Conservation (phyloP, 2,329 filamentous ascomycete species). For the Orbilia oligospora region DNA sequence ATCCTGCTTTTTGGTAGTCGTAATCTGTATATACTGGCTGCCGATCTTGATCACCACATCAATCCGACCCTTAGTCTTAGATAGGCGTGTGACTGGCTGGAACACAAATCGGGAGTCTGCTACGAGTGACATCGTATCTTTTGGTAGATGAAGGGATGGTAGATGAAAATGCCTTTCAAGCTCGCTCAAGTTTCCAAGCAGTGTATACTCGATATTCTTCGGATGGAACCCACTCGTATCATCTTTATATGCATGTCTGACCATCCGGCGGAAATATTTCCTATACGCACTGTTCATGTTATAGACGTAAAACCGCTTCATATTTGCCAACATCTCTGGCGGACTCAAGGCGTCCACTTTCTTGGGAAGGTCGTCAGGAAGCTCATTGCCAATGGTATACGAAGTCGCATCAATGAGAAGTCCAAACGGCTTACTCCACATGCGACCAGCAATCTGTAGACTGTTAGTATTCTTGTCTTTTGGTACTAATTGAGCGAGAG, state of each 20-base stretch:
- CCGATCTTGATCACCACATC: conserved; percentile 79
- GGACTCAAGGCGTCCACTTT: conserved; percentile 75
- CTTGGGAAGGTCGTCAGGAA: conserved; percentile 76
- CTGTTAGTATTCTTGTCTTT: conserved; percentile 54
- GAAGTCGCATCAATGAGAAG: conserved; percentile 79
- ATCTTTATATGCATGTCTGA: conserved; percentile 75
- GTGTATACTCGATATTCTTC: conserved; percentile 76
- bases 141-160: conserved; percentile 77
- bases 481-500: too few relatives aligned
- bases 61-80: conserved; percentile 79
- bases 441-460: conserved; percentile 75
- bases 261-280: conserved; percentile 76
- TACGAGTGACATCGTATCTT: conserved; percentile 79
- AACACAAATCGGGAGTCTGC: conserved; percentile 77
- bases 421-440: conserved; percentile 79
- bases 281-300: conserved; percentile 81
- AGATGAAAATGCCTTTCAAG: conserved; percentile 78
- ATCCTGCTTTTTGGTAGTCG: conserved; percentile 78
- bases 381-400: conserved; percentile 77
- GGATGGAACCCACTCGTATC: conserved; percentile 76
- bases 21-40: conserved; percentile 79
- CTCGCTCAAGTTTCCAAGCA: conserved; percentile 77
- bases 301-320: conserved; percentile 77
- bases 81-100: conserved; percentile 76
- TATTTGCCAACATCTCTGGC: conserved; percentile 73